Evolutionary conservation across 257 asterid species (phyloP), one percentile per base, ranked within the genome.

Genomic region (Prunella vulgaris): DNA sequence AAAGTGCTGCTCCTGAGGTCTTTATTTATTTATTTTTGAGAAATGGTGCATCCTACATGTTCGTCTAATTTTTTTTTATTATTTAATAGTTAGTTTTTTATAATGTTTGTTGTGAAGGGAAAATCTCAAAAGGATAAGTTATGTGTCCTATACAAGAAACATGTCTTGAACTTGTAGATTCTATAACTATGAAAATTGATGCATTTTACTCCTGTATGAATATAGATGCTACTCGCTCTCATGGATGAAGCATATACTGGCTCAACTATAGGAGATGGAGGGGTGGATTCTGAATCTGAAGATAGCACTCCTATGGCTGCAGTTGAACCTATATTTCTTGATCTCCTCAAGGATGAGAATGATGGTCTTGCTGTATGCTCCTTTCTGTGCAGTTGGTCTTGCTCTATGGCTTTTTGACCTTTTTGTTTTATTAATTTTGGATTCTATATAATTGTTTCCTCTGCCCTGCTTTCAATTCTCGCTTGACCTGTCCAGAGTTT

Each of bases 191-290:
- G 30, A 62, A 70, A 28, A 46, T 1, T 69, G 57, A n/a, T 60
- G 60, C 56, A 20, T 54, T 72, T 54, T 35, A 42, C 68, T 61
- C 64, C 62, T 66, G 20, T 71, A 70, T 80, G 70, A 68, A 72
- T 61, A 54, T 78, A 89, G 97, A 93, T 90, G 97, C 85, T 93
- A 78, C 89, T 93, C 21, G 95, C 92, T n/a, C 89, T 93, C 68
- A 93, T 93, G 98, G 98, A 93, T 81, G 96, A 90, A 83, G 98
- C 98, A 60, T 93, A 88, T 79, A 93, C 97, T 46, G 97, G 98
- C 60, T 85, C 98, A 74, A 89, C 96, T 60, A 88, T 88, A 58
- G 98, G 92, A 73, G 98, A 88, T 75, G 97, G 89, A 65, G 97
- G 95, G 74, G 95, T 81, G 33, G 98, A 93, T 77, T 90, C 96